Base-by-base conservation (phyloP, 2,329 filamentous ascomycete species). In the Exophiala sideris region DNA sequence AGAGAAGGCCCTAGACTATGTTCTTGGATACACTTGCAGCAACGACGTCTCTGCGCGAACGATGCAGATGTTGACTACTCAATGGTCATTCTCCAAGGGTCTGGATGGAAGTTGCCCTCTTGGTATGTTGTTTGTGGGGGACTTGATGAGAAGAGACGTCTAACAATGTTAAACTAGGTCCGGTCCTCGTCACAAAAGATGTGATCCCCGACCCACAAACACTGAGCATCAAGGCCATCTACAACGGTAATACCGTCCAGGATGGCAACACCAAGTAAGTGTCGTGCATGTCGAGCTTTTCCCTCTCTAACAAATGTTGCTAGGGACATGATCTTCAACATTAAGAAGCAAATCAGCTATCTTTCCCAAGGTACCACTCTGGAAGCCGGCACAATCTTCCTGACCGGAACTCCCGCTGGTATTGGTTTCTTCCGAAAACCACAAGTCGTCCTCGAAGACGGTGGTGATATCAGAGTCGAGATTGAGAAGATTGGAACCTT, bases 401-500 rank as follows among this genome's bases (percentile, higher is more conserved):
- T 73, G 65, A 73, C 71, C 1, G 72, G 73, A n/a, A 76, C 75
- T 1, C 69, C 68, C 0, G 67, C 71, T 0, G 74, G 75, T 29
- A 73, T 77, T 34, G 75, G 75, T 4, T 70, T 66, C 3, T 71
- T 73, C 64, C 66, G 70, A 16, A 66, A 68, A 24, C 72, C 72
- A 0, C 72, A 72, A 36, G 63, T 73, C 11, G 66, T 67, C 5
- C 57, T 76, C 21, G 65, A 66, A 8, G 56, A 72, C 51, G 68
- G 67, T 2, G 72, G 73, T 54, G 68, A 71, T 53, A 77, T 79
- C 59, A 66, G 71, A 0, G 73, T 79, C 8, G 74, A 78, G 55
- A 63, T 75, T 41, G 76, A 76, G 20, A 66, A 76, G 63, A 72
- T 79, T 44, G 77, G 76, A n/a, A 79, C 76, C 0, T 61, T 79